Base-by-base conservation (phyloP, 2,329 filamentous ascomycete species). In the Lecanoromycetidae sp. region DNA sequence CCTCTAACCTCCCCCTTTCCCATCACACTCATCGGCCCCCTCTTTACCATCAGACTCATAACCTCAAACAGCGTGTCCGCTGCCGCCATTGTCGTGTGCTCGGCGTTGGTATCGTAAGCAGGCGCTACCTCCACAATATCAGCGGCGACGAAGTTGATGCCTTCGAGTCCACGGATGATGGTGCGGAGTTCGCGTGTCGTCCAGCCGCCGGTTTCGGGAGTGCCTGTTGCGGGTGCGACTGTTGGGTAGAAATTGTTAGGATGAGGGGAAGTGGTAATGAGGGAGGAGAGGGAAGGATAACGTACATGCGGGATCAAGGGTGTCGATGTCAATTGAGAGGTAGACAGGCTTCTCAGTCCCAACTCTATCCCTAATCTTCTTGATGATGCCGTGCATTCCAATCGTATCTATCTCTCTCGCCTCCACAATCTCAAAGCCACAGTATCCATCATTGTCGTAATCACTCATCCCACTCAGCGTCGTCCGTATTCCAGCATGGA, bases 401-500 rank as follows among this genome's bases (percentile, higher is more conserved):
- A 82, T 80, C 6, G 71, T 79, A 59, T 83, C 80, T 50, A 83
- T 81, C 56, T 82, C 79, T 13, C 78, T 71, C 0, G 80, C 85
- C 65, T 88, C 84, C 36, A 87, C 79, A 52, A 88, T 87, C 65
- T 86, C 75, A 60, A 90, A 90, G 5, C 85, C 84, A 60, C 82
- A 86, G 65, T 88, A 88, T 26, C 83, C 83, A 60, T 91, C 84
- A 59, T 90, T 86, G 55, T 86, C 84, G 62, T 88, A 90, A 67
- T 90, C 85, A 15, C 77, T 82, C 0, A 81, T 79, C 0, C 84
- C 84, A 50, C 77, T 83, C 15, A 91, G 71, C 2, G 84, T 91
- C 0, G 86, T 91, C 47, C 86, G 79, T 62, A 93, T 91, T 32
- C 86, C 86, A 13, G 84, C 86, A 61, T 93, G 86, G 64, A 93